A percentile compares a stretch with the other conserved stretches of the same genome.
Conservation (phyloP, 257 asterid genomes). For the Eucommia ulmoides region DNA sequence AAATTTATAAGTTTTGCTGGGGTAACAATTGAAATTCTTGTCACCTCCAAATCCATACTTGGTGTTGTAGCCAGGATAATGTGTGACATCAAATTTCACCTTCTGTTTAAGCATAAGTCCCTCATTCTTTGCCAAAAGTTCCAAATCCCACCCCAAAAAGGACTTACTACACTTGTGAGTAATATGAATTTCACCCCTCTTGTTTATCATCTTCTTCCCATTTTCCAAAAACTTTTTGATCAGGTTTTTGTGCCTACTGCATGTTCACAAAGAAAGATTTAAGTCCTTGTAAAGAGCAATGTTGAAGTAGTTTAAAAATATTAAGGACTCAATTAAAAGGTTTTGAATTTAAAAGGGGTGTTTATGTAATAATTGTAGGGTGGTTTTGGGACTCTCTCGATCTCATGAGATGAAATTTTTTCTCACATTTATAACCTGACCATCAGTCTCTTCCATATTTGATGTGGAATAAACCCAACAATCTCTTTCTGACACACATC, state of each 20-base stretch:
- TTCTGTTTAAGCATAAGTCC: constrained; percentile 14
- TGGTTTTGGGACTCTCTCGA: no score
- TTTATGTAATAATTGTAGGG: no score
- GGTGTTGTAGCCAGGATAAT: constrained; percentile 21
- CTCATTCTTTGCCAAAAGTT: constrained; percentile 7
- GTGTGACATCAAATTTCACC: constrained; percentile 2
- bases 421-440: background rate
- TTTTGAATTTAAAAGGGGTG: background rate
- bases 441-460: no score
- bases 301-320: background rate
- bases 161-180: constrained; percentile 27
- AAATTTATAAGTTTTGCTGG: constrained; percentile 28
- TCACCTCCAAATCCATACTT: constrained; percentile 29
- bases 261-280: background rate
- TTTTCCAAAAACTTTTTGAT: constrained; percentile 21
- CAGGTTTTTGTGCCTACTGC: constrained; percentile 17
- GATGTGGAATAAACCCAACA: no score
- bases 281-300: background rate
- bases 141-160: constrained; percentile 13
- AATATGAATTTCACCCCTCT: constrained; percentile 27
- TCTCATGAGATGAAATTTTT: no score
- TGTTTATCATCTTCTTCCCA: constrained; percentile 18
- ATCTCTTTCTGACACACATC: no score
- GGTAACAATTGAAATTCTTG: constrained; percentile 16
- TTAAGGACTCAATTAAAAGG: no score